Percentiles rank a stretch among this genome's conserved stretches.
Conservation (phyloP, 2,329 filamentous ascomycete species). For the Fusarium pseudoanthophilum region DNA sequence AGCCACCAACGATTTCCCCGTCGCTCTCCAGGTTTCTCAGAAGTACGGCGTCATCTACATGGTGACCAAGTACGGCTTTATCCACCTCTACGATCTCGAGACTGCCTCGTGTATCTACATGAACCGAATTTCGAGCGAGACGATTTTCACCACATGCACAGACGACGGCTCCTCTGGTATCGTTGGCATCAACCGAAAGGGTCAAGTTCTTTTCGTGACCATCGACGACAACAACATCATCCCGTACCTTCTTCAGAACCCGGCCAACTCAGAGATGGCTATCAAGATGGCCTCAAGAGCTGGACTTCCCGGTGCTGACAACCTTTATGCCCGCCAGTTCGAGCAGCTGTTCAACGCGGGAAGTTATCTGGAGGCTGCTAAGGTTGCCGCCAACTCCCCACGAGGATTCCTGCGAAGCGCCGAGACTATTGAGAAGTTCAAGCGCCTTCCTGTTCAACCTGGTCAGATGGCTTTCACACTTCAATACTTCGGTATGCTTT, state of each 20-base stretch:
- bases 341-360: slow-evolving; percentile 84
- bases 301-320: slow-evolving; percentile 92
- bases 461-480: slow-evolving; percentile 93
- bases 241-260: slow-evolving; percentile 95
- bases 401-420: slow-evolving; percentile 93
- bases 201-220: slow-evolving; percentile 93
- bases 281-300: slow-evolving; percentile 96
- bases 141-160: slow-evolving; percentile 92
- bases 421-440: slow-evolving; percentile 96
- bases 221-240: slow-evolving; percentile 93
- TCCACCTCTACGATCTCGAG: slow-evolving; percentile 98
- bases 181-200: slow-evolving; percentile 95
- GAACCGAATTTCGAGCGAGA: slow-evolving; percentile 99
- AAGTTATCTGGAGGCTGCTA: slow-evolving; percentile 88
- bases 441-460: slow-evolving; percentile 81
- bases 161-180: slow-evolving; percentile 89
- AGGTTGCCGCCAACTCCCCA: slow-evolving; percentile 95
- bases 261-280: slow-evolving; percentile 90
- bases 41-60: slow-evolving; percentile 98
- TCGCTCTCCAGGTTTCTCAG: slow-evolving; percentile 95
- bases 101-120: slow-evolving; percentile 97
- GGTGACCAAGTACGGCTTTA: slow-evolving; percentile 98
- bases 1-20: slow-evolving; percentile 96
- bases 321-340: slow-evolving; percentile 92
- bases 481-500: slow-evolving; percentile 96